Conservation (phyloP, 768 basidiomycete genomes). For the Lactarius indigo region DNA sequence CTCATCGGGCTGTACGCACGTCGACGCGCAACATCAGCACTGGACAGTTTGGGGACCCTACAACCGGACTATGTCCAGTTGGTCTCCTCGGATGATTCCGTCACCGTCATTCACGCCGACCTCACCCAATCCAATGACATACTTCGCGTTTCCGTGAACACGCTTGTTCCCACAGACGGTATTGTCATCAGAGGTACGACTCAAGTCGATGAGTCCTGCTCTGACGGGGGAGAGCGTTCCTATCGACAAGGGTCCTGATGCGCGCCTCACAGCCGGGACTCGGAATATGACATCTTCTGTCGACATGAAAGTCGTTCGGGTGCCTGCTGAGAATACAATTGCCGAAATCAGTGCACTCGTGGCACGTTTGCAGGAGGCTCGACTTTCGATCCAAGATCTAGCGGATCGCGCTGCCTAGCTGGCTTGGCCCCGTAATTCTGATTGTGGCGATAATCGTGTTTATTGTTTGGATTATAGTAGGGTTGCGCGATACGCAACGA, state of each 20-base stretch:
- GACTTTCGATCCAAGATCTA: slow-evolving; percentile 39
- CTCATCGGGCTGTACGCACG: slow-evolving; percentile 38
- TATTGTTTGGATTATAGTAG: slow-evolving; percentile 37
- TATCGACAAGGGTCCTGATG: slow-evolving; percentile 35
- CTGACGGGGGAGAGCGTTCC: slow-evolving; percentile 42
- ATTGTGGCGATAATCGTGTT: slow-evolving; percentile 38
- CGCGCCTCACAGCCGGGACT: slow-evolving; percentile 39
- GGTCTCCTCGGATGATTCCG: slow-evolving; percentile 27
- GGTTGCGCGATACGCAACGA: slow-evolving; percentile 31
- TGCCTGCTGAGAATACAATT: slow-evolving; percentile 41
- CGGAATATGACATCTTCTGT: slow-evolving; percentile 36
- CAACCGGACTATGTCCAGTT: slow-evolving; percentile 34
- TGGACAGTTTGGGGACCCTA: slow-evolving; percentile 35
- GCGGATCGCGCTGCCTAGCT: slow-evolving; percentile 49
- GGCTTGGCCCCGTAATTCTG: slow-evolving; percentile 48
- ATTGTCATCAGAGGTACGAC: slow-evolving; percentile 35
- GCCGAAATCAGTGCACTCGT: slow-evolving; percentile 37
- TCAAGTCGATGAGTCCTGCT: slow-evolving; percentile 42
- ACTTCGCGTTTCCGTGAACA: slow-evolving; percentile 35
- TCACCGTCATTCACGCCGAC: slow-evolving; percentile 29
- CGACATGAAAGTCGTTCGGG: slow-evolving; percentile 35
- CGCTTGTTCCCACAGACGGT: slow-evolving; percentile 41
- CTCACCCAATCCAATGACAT: slow-evolving; percentile 39
- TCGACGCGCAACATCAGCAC: slow-evolving; percentile 33
- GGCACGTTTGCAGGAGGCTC: slow-evolving; percentile 36